Evolutionary conservation across 495 filamentous ascomycete species (phyloP).

Genomic region (Clohesyomyces aquaticus): DNA sequence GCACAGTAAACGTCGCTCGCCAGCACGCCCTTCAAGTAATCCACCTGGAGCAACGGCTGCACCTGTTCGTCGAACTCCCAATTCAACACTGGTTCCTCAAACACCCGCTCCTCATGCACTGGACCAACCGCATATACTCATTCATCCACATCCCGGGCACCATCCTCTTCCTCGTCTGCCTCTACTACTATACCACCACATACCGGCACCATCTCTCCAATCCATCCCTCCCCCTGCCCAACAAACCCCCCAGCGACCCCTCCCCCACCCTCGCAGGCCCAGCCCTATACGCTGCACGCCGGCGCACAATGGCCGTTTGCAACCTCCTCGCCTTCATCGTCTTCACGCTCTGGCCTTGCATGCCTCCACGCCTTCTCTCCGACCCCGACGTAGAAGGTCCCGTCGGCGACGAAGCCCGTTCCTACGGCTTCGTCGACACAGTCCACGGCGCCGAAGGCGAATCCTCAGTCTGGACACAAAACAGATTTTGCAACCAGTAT

Average conservation of each 20-base stretch:
- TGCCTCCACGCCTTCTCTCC: constrained; percentile 74
- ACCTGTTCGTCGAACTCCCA: constrained; percentile 53
- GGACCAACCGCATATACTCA: constrained; percentile 70
- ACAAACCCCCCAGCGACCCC: constrained; percentile 46
- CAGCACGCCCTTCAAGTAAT: constrained; percentile 63
- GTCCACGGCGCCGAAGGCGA: constrained; percentile 68
- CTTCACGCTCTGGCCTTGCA: constrained; percentile 78
- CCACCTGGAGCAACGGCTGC: constrained; percentile 56
- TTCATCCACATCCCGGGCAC: constrained; percentile 85
- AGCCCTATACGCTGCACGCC: constrained; percentile 60
- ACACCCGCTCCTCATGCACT: constrained; percentile 42
- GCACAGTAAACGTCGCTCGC: constrained; percentile 60
- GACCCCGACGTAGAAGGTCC: constrained; percentile 53
- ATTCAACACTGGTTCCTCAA: constrained; percentile 47
- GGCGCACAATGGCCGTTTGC: constrained; percentile 73
- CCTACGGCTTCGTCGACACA: constrained; percentile 74
- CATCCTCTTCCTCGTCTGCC: constrained; percentile 68
- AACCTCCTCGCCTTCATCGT: constrained; percentile 78
- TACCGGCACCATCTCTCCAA: no score
- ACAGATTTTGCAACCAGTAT: constrained; percentile 69
- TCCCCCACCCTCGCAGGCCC: constrained; percentile 54
- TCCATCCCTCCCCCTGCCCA: constrained; percentile 48
- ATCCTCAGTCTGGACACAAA: constrained; percentile 72
- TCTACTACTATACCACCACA: constrained; percentile 70
- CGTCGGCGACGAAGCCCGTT: constrained; percentile 54